These are phyloP conservation scores for Amanita polypyramis DNA, from an alignment of 768 basidiomycete species.

Conservation along the genomic window DNA sequence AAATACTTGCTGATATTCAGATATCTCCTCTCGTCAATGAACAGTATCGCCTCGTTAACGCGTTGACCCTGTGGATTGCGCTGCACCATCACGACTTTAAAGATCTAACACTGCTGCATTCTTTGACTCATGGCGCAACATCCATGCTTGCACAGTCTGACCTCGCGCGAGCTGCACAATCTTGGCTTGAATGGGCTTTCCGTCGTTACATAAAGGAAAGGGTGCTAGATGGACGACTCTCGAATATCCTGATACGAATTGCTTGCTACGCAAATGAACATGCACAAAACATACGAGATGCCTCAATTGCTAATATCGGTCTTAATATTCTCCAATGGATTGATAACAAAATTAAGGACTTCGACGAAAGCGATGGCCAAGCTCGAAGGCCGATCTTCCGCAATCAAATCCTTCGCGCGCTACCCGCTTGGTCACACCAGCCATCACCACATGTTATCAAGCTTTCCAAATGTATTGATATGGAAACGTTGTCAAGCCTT, in stretches of 20 bases:
- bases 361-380: constrained; percentile 28
- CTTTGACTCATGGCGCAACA: constrained; percentile 56
- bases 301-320: constrained; percentile 24
- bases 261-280: constrained; percentile 51
- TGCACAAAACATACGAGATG: constrained; percentile 21
- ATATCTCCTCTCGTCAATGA: constrained; percentile 71
- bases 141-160: constrained; percentile 60
- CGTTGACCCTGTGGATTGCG: constrained; percentile 66
- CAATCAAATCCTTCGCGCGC: constrained; percentile 37
- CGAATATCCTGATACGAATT: constrained; percentile 63
- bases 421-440: constrained; percentile 70
- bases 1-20: constrained; percentile 59
- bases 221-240: constrained; percentile 39
- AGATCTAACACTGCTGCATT: constrained; percentile 51
- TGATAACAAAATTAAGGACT: constrained; percentile 37
- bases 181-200: constrained; percentile 73
- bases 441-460: constrained; percentile 36
- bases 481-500: constrained; percentile 38
- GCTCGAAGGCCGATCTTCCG: constrained; percentile 2
- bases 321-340: constrained; percentile 51
- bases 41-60: constrained; percentile 65
- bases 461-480: constrained; percentile 33
- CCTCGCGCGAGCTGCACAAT: constrained; percentile 58
- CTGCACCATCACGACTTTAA: constrained; percentile 44
- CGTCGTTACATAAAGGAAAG: constrained; percentile 30